Conservation (phyloP, 805 yeast species). For the Hanseniaspora pseudoguilliermondii region DNA sequence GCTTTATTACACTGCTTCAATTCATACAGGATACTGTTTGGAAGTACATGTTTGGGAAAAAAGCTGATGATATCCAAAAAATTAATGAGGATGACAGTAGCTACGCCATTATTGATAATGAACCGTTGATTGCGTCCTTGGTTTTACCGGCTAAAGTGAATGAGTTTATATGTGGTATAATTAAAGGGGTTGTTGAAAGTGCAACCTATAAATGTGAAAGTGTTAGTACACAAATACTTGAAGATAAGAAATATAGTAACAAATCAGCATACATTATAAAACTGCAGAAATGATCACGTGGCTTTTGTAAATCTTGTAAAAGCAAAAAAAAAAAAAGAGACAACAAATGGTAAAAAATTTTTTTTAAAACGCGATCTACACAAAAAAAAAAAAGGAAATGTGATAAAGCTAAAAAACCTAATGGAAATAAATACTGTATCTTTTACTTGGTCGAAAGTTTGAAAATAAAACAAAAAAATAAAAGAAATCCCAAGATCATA, state of each 20-base stretch:
- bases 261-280: conserved; percentile 67
- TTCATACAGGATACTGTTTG: conserved; percentile 64
- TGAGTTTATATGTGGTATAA: conserved; percentile 74
- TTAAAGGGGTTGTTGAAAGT: conserved; percentile 67
- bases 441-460: too few relatives aligned
- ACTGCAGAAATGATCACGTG: conserved; percentile 26
- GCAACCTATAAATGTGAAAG: conserved; percentile 53
- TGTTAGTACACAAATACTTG: conserved; percentile 70
- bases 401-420: neutral
- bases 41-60: conserved; percentile 60
- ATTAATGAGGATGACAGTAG: conserved; percentile 53
- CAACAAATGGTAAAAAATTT: neutral
- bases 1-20: conserved; percentile 33
- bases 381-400: neutral
- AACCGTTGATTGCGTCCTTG: conserved; percentile 54
- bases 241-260: conserved; percentile 35
- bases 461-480: neutral
- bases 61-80: conserved; percentile 66
- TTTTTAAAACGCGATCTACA: too few relatives aligned
- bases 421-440: neutral
- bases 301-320: neutral
- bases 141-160: conserved; percentile 65
- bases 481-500: neutral
- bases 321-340: neutral
- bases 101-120: conserved; percentile 69